A percentile compares a stretch with the other conserved stretches of the same genome.
Evolutionary conservation across 2,329 filamentous ascomycete genomes (phyloP).

Genomic region (Leptographium galeiforme): DNA sequence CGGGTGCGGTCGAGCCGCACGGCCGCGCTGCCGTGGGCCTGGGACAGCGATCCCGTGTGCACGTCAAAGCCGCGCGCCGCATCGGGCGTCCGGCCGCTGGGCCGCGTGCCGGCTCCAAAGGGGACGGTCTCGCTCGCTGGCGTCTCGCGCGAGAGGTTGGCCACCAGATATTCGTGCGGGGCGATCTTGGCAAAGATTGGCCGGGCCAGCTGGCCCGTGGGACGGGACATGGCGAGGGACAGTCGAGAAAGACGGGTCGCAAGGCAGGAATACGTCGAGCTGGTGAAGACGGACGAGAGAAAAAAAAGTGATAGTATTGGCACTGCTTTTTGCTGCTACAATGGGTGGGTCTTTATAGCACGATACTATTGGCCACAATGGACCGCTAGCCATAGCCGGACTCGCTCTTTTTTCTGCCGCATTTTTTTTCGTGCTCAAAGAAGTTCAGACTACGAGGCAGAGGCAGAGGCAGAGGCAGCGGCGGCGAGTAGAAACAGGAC

Average conservation of each 20-base stretch:
- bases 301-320: no score
- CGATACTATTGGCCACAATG: no score
- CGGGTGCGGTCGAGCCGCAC: slow-evolving; percentile 82
- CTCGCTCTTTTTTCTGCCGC: no score
- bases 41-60: slow-evolving; percentile 73
- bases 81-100: slow-evolving; percentile 63
- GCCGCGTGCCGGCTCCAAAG: slow-evolving; percentile 43
- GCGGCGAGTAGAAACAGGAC: no score
- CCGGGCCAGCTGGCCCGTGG: slow-evolving; percentile 24
- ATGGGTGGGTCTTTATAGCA: no score
- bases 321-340: no score
- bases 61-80: slow-evolving; percentile 61
- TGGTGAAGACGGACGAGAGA: background rate
- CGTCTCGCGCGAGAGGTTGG: slow-evolving; percentile 54
- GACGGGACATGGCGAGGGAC: slow-evolving; percentile 3
- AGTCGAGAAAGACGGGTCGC: background rate
- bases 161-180: slow-evolving; percentile 77
- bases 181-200: slow-evolving; percentile 80
- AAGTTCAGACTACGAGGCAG: no score
- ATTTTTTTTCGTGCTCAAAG: no score
- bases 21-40: slow-evolving; percentile 81
- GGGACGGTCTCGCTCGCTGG: slow-evolving; percentile 16
- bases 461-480: no score
- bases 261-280: background rate
- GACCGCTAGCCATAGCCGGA: no score